phyloP scores from a whole-genome alignment of 352 stramenopile genomes.

The Detonula confervacea region DNA sequence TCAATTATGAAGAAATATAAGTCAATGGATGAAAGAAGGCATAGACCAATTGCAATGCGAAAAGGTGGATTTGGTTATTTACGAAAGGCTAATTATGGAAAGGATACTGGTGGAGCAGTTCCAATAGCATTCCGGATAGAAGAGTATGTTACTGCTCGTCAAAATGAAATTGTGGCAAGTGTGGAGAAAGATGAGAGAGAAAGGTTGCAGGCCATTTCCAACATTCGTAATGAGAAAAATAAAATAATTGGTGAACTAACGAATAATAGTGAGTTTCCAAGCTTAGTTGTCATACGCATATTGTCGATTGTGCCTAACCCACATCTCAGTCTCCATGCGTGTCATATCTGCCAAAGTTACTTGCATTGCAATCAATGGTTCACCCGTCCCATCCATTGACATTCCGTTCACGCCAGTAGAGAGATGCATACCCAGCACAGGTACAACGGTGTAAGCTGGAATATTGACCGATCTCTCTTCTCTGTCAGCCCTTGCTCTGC shows the following conservation, averaged over 20 bases:
- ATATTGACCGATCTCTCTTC: slow-evolving; percentile 24
- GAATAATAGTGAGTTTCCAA: too few species aligned
- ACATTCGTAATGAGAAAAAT: background rate
- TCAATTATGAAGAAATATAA: slow-evolving; percentile 17
- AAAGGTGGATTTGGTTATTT: slow-evolving; percentile 12
- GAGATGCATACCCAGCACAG: slow-evolving; percentile 48
- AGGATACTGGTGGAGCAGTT: slow-evolving; percentile 7
- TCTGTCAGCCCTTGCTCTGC: background rate
- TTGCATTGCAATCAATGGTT: slow-evolving; percentile 54
- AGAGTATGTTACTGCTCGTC: slow-evolving; percentile 7
- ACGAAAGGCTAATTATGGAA: slow-evolving; percentile 9
- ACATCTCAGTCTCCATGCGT: slow-evolving; percentile 58
- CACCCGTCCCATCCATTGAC: background rate
- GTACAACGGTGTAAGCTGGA: slow-evolving; percentile 57
- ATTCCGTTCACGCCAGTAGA: slow-evolving; percentile 9
- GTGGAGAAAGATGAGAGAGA: slow-evolving; percentile 1
- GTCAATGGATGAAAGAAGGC: slow-evolving; percentile 1
- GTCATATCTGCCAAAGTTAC: slow-evolving; percentile 52
- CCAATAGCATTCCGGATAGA: slow-evolving; percentile 17
- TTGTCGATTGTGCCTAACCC: slow-evolving; percentile 42
- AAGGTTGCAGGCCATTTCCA: slow-evolving; percentile 4
- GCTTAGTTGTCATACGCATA: slow-evolving; percentile 26
- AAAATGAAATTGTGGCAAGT: slow-evolving; percentile 13
- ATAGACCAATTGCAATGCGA: background rate
- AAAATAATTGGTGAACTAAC: background rate